Conservation (phyloP, 2,329 filamentous ascomycete genomes). For the Penicillium expansum region DNA sequence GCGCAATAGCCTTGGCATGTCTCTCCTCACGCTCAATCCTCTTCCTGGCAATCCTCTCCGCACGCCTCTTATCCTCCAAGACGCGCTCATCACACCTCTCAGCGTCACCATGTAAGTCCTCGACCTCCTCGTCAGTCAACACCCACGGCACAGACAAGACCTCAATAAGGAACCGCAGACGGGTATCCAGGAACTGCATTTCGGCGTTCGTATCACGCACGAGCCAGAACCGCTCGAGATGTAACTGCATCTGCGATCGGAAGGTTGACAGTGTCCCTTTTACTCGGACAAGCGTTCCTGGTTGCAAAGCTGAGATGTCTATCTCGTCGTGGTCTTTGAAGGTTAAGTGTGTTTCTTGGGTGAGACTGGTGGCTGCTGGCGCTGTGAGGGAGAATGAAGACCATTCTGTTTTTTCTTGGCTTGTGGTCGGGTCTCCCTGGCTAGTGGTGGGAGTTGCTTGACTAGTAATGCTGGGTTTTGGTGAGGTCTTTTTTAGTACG, state of each 20-base stretch:
- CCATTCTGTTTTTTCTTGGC: slow-evolving; percentile 14
- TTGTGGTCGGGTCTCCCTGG: slow-evolving; percentile 18
- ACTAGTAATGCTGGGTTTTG: slow-evolving; percentile 13
- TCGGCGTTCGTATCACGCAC: slow-evolving; percentile 56
- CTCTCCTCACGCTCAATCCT: slow-evolving; percentile 34
- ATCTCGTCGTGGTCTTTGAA: slow-evolving; percentile 39
- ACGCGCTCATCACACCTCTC: slow-evolving; percentile 41
- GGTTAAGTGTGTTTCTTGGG: slow-evolving; percentile 20
- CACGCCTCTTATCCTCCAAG: slow-evolving; percentile 37
- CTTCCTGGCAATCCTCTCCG: slow-evolving; percentile 27
- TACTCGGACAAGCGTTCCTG: slow-evolving; percentile 54
- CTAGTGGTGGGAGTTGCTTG: slow-evolving; percentile 26
- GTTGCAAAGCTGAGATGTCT: slow-evolving; percentile 45
- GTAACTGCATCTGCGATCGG: slow-evolving; percentile 51
- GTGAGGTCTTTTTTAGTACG: slow-evolving; percentile 35
- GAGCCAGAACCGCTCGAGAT: slow-evolving; percentile 52
- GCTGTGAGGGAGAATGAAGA: not conserved
- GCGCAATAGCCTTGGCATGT: slow-evolving; percentile 37
- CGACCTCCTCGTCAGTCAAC: slow-evolving; percentile 45
- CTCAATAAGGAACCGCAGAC: slow-evolving; percentile 48
- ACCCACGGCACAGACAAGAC: slow-evolving; percentile 56
- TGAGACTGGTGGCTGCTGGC: not conserved
- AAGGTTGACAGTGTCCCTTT: slow-evolving; percentile 58
- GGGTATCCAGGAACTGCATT: slow-evolving; percentile 52
- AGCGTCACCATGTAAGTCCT: slow-evolving; percentile 41